Base-by-base conservation (phyloP, 2,329 filamentous ascomycete species). In the Blastomyces emzantsi region DNA sequence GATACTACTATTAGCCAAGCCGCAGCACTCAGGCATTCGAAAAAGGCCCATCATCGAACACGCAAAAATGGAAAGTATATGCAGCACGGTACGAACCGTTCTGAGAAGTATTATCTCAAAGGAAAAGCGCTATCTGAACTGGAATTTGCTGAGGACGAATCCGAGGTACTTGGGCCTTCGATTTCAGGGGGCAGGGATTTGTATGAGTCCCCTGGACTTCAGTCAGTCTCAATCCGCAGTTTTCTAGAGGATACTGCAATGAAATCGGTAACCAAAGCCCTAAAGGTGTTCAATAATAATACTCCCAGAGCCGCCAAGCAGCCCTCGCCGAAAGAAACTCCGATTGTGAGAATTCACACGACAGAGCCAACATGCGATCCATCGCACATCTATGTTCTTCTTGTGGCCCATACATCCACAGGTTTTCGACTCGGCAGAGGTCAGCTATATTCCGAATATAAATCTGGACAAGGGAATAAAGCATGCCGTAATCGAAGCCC, bases 391-490 rank as follows among this genome's bases (percentile, higher is more conserved):
- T 86, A 85, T 63, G 69, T 86, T 25, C 76, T 87, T 19, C 72
- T 86, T 17, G 80, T 85, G 15, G 83, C 83, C 0, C 80, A 81
- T 30, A 80, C 78, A 1, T 73, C 74, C 0, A 77, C 74, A 0
- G 79, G 79, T 0, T 78, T 81, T 64, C 77, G 73, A 41, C 73
- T 86, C 13, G 83, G 80, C 1, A 71, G 78, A 3, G 83, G 86
- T 68, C 79, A 76, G 67, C 73, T 85, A 1, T 80, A 79, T 55
- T 76, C 79, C 28, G 66, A 58, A 64, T 62, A 59, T 17, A 58
- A 49, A 36, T 22, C 45, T 3, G 64, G 51, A 30, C 33, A 39
- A 13, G 51, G 45, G 28, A 33, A 39, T n/a, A 51, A 57, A 58
- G 64, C 60, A 17, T 30, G 52, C 36, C 45, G 19, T 19, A 39